A percentile compares a stretch with the other conserved stretches of the same genome.
phyloP scores from a whole-genome alignment of 176 grass and related monocot genomes.

The Tillandsia leiboldiana region DNA sequence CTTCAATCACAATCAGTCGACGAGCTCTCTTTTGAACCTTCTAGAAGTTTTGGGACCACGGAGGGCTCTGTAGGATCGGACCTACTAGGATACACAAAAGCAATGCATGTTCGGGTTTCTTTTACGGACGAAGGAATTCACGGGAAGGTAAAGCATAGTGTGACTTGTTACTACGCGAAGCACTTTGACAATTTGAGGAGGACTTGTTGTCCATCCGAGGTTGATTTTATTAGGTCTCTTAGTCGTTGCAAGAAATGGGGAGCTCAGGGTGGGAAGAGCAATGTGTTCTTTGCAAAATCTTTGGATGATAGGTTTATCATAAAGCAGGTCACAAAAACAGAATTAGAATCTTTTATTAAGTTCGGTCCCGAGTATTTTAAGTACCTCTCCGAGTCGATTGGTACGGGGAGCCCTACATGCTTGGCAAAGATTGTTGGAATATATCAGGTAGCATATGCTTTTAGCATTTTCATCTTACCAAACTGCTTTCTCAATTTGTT shows the following conservation, averaged over 20 bases:
- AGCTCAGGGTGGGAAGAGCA: conserved; percentile 95
- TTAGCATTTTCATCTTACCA: background rate
- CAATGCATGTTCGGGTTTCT: conserved; percentile 73
- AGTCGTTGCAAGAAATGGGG: conserved; percentile 99
- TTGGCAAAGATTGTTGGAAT: conserved; percentile 97
- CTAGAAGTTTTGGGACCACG: conserved; percentile 44
- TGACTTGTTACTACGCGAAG: conserved; percentile 89
- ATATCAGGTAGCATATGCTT: conserved; percentile 61
- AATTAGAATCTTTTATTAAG: conserved; percentile 92
- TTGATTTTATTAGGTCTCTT: conserved; percentile 89
- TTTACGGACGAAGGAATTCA: conserved; percentile 71
- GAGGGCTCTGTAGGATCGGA: conserved; percentile 34
- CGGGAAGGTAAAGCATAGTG: conserved; percentile 70
- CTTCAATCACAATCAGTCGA: conserved; percentile 51
- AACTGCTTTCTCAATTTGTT: conserved; percentile 2
- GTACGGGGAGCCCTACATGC: conserved; percentile 77
- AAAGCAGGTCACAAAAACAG: conserved; percentile 91
- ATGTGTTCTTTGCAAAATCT: conserved; percentile 99
- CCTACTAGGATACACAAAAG: conserved; percentile 43
- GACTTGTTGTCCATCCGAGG: conserved; percentile 86
- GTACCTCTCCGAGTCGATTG: conserved; percentile 76
- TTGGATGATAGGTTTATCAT: conserved; percentile 94
- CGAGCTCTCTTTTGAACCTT: conserved; percentile 52
- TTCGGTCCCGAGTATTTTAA: conserved; percentile 91
- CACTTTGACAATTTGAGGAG: conserved; percentile 73